A percentile compares a stretch with the other conserved stretches of the same genome.
These are phyloP conservation scores for Ascochyta viciae-villosae DNA, from an alignment of 2,329 filamentous ascomycete species.

Conservation along the genomic window DNA sequence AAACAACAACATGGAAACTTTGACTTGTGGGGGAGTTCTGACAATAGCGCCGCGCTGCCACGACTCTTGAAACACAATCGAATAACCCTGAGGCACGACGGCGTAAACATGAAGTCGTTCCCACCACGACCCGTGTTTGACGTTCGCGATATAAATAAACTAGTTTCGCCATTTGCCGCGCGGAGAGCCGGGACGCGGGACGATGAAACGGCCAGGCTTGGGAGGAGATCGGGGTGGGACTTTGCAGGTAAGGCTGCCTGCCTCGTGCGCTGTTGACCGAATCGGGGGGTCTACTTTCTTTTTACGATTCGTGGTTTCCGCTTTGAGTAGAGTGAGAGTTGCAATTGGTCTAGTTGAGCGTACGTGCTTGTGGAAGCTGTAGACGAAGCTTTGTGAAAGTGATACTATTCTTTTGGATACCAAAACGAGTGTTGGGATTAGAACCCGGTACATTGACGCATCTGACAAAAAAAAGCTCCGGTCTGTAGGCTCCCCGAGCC, in stretches of 20 bases:
- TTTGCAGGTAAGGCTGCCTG: not conserved
- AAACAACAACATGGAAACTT: not conserved
- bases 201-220: conserved; percentile 7
- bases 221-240: not conserved
- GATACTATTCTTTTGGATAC: too few species aligned
- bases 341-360: too few species aligned
- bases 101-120: not conserved
- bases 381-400: too few species aligned
- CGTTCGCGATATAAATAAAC: conserved; percentile 2
- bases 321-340: too few species aligned
- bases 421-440: too few species aligned
- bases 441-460: not conserved
- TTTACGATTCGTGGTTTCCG: too few species aligned
- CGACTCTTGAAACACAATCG: conserved; percentile 4
- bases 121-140: conserved; percentile 2
- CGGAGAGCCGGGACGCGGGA: conserved; percentile 14
- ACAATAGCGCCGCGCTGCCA: conserved; percentile 6
- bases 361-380: not conserved
- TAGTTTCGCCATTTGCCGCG: not conserved
- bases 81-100: conserved; percentile 4
- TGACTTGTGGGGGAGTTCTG: conserved; percentile 2
- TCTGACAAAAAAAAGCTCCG: not conserved
- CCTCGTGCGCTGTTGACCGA: too few species aligned
- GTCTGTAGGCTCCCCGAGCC: too few species aligned
- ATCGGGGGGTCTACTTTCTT: too few species aligned